Percentiles rank a stretch among this genome's conserved stretches.
Evolutionary conservation across 2,329 filamentous ascomycete species (phyloP).

Genomic region (Drechslera avenae): DNA sequence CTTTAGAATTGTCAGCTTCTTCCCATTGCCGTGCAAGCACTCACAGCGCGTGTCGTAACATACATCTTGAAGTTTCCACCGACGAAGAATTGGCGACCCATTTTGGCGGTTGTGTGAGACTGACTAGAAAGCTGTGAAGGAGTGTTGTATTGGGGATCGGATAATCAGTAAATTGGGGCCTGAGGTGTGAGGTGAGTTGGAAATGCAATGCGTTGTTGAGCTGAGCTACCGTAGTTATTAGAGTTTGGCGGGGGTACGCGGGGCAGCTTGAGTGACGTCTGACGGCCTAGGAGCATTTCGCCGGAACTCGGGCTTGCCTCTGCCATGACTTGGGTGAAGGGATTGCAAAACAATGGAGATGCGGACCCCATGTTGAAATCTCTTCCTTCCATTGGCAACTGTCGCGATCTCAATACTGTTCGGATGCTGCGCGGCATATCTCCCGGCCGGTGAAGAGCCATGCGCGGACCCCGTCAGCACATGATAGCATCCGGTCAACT

Average conservation of each 20-base stretch:
- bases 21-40: slow-evolving; percentile 11
- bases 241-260: slow-evolving; percentile 34
- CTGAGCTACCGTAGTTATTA: slow-evolving; percentile 26
- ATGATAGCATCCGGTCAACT: neutral
- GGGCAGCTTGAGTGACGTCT: slow-evolving; percentile 25
- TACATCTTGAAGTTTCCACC: slow-evolving; percentile 99
- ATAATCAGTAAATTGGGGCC: slow-evolving; percentile 4
- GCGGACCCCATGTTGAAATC: slow-evolving; percentile 21
- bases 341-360: slow-evolving; percentile 33
- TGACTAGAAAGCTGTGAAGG: slow-evolving; percentile 11
- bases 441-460: neutral
- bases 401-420: neutral
- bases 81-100: slow-evolving; percentile 96
- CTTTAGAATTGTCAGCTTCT: slow-evolving; percentile 55
- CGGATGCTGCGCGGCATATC: neutral
- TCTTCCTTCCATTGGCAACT: slow-evolving; percentile 9
- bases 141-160: neutral
- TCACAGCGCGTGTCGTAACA: slow-evolving; percentile 32
- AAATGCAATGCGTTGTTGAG: slow-evolving; percentile 40
- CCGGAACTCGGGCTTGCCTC: slow-evolving; percentile 36
- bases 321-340: slow-evolving; percentile 16
- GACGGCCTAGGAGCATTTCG: slow-evolving; percentile 25
- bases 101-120: slow-evolving; percentile 61
- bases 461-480: neutral
- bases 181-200: slow-evolving; percentile 17